Evolutionary conservation across 2,329 filamentous ascomycete species (phyloP).

Genomic region (Boeremia lycopersici): DNA sequence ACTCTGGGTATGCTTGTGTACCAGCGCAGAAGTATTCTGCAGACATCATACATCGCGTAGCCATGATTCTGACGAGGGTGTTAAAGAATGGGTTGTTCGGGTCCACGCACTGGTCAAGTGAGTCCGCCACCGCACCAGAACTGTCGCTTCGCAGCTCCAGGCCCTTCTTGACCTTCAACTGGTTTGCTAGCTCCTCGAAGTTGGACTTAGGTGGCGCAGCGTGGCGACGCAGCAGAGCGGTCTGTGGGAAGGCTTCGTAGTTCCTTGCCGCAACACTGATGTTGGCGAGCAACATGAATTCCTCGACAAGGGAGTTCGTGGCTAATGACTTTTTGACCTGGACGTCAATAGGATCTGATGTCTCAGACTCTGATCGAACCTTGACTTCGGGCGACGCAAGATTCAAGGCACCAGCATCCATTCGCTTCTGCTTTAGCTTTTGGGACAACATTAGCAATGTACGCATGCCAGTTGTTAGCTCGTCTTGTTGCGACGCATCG

Average conservation of each 20-base stretch:
- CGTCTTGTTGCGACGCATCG: constrained; percentile 83
- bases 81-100: constrained; percentile 92
- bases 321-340: constrained; percentile 93
- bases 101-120: constrained; percentile 84
- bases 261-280: constrained; percentile 90
- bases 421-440: constrained; percentile 91
- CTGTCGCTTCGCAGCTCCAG: constrained; percentile 83
- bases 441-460: constrained; percentile 86
- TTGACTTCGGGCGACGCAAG: constrained; percentile 98
- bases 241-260: constrained; percentile 91
- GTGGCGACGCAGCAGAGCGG: constrained; percentile 90
- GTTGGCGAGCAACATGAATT: constrained; percentile 99
- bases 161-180: constrained; percentile 84
- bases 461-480: constrained; percentile 88
- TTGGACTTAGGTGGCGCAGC: constrained; percentile 91
- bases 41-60: constrained; percentile 98
- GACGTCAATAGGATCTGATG: constrained; percentile 93
- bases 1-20: constrained; percentile 90
- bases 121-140: constrained; percentile 91
- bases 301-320: constrained; percentile 96
- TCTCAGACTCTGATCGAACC: constrained; percentile 93
- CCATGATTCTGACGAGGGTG: constrained; percentile 95
- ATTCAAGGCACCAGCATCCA: constrained; percentile 90
- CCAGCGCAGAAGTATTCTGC: constrained; percentile 98
- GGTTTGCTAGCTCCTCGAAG: constrained; percentile 91